Percentiles rank a stretch among this genome's conserved stretches.
Conservation (phyloP, 139 green algal species). For the Chlorella ohadii region DNA sequence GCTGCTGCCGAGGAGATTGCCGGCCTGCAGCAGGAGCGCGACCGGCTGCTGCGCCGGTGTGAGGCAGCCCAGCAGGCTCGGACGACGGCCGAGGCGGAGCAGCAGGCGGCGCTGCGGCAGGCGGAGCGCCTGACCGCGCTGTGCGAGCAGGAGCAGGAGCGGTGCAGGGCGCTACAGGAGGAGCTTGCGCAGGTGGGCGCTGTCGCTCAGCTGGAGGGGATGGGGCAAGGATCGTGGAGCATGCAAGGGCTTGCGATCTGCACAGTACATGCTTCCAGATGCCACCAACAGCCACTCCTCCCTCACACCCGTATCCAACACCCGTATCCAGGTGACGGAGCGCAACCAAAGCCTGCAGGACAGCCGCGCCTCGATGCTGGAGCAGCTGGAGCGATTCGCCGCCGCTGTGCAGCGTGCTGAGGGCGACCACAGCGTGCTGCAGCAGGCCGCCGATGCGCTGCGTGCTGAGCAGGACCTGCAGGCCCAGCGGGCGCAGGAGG, state of each 20-base stretch:
- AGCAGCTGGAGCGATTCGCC: background rate
- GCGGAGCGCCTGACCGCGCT: constrained; percentile 32
- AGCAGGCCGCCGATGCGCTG: background rate
- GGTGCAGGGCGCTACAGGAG: background rate
- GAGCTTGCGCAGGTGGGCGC: background rate
- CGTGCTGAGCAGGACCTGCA: constrained; percentile 2
- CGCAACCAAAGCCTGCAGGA: constrained; percentile 13
- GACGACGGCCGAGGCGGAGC: background rate
- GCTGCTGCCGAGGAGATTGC: background rate
- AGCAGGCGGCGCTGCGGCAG: constrained; percentile 29
- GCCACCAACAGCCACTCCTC: background rate
- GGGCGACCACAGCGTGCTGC: background rate
- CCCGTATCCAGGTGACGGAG: background rate
- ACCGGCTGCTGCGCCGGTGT: background rate
- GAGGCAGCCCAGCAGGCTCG: background rate
- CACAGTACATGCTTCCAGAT: background rate
- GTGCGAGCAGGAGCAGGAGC: constrained; percentile 26
- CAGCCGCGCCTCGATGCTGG: background rate
- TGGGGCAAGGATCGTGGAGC: no score
- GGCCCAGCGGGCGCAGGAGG: background rate
- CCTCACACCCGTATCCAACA: background rate
- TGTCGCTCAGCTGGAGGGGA: background rate
- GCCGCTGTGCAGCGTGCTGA: background rate
- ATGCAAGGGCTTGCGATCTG: background rate
- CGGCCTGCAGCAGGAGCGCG: background rate